Evolutionary conservation across 2,329 filamentous ascomycete genomes (phyloP), one percentile per base, ranked within the genome.

Genomic region (Fusarium xylarioides): DNA sequence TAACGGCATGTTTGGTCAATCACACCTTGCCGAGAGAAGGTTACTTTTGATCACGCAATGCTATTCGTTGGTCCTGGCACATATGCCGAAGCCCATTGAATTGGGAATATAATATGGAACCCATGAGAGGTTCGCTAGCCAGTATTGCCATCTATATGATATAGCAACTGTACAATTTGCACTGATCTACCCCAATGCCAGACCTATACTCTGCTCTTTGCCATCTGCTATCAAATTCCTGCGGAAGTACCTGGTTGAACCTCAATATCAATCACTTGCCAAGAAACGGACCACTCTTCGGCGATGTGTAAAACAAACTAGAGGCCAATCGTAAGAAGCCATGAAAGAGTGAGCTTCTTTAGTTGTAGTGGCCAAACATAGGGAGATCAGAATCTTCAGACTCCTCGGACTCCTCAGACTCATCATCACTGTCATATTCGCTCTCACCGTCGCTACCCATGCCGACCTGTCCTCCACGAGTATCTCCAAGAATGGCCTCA

Each of bases 401-500:
- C 2, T 44, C 38, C 30, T 68, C 42, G 28, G 16, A 62, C 26
- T 54, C 38, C 30, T 68, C 42, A 28, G 16, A 62, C 26, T 54
- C 47, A 15, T 35, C 16, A 10, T 62, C 43, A 12, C 44, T 35
- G 28, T 59, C 47, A 16, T 56, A 58, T 21, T 47, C 55, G 11
- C 55, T 50, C 40, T 57, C 63, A 44, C 32, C 43, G 42, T 68
- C 50, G 11, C 69, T 68, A 0, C 19, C 54, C 11, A 68, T 60
- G 0, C 43, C 67, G 37, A 44, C 15, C n/a, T 70, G 49, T 9
- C 50, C 38, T n/a, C 66, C 65, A 15, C 66, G 61, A 9, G 70
- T 62, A 7, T 73, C 66, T 2, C 70, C 71, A 2, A 74, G 46
- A 11, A 68, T 65, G 2, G 46, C 67, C 47, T 71, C 58, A 5